A percentile compares a stretch with the other conserved stretches of the same genome.
Evolutionary conservation across 2,329 filamentous ascomycete genomes (phyloP).

Genomic region (Orbilia javanica): DNA sequence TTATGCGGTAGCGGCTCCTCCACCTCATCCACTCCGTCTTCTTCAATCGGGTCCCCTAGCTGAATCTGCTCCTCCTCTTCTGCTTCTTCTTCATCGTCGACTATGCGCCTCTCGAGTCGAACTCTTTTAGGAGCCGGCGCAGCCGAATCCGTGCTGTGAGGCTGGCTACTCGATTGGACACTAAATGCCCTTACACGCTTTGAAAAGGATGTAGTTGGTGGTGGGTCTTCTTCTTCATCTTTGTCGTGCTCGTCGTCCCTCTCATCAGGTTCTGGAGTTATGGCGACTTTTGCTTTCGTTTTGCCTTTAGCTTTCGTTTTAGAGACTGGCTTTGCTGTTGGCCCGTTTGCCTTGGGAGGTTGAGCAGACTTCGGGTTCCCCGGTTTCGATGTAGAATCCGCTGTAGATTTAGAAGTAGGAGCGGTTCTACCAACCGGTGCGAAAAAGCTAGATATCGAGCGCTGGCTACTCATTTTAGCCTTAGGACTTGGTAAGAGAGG

Average conservation of each 20-base stretch:
- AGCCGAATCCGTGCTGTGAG: constrained; percentile 28
- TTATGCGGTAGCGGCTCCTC: constrained; percentile 39
- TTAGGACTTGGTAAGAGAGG: not conserved
- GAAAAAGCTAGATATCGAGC: constrained; percentile 54
- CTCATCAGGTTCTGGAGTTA: constrained; percentile 10
- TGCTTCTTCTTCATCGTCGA: constrained; percentile 21
- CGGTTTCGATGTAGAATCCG: constrained; percentile 10
- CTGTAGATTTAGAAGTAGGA: constrained; percentile 25
- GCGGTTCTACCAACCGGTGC: constrained; percentile 30
- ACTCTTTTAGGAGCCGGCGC: constrained; percentile 44
- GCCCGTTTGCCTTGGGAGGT: constrained; percentile 24
- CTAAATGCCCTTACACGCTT: constrained; percentile 53
- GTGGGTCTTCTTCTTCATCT: constrained; percentile 11
- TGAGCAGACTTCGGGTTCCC: constrained; percentile 31
- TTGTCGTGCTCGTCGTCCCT: constrained; percentile 20
- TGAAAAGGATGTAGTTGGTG: constrained; percentile 27
- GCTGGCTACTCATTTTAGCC: constrained; percentile 43
- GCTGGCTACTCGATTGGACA: constrained; percentile 28
- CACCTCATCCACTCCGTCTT: not conserved
- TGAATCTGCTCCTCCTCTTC: constrained; percentile 2
- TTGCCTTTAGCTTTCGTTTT: constrained; percentile 19
- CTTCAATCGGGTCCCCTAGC: not conserved
- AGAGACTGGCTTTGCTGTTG: constrained; percentile 1
- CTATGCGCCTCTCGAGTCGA: constrained; percentile 22
- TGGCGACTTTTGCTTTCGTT: constrained; percentile 23